phyloP scores from a whole-genome alignment of 768 basidiomycete genomes.

The Mrakia frigida region DNA sequence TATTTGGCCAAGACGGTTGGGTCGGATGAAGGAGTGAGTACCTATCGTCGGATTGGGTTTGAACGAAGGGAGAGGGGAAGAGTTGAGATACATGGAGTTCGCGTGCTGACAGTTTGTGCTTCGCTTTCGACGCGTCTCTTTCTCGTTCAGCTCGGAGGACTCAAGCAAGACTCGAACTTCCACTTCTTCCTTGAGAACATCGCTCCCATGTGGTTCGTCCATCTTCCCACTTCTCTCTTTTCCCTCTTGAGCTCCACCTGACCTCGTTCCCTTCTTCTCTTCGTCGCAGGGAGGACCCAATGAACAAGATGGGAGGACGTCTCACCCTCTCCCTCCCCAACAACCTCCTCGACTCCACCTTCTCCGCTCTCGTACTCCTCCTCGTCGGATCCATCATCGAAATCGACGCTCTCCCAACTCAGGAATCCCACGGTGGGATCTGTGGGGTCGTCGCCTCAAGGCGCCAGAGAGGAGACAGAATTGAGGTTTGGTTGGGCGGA shows the following conservation, averaged over 20 bases:
- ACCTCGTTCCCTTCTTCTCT: background rate
- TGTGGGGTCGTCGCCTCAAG: conserved; percentile 21
- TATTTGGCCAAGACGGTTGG: background rate
- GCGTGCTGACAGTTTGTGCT: background rate
- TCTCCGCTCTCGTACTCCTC: conserved; percentile 24
- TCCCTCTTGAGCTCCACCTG: background rate
- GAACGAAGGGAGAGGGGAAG: background rate
- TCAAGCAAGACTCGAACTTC: conserved; percentile 23
- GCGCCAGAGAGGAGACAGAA: conserved; percentile 17
- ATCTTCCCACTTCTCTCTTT: background rate
- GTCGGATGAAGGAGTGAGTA: background rate
- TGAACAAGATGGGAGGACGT: conserved; percentile 21
- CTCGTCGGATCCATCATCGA: conserved; percentile 26
- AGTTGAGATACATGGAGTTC: background rate
- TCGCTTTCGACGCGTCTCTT: background rate
- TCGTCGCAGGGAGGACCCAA: conserved; percentile 14
- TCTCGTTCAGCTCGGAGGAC: background rate
- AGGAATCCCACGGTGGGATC: conserved; percentile 13
- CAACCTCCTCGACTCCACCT: conserved; percentile 5
- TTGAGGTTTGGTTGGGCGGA: conserved; percentile 25
- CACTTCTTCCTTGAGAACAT: conserved; percentile 24
- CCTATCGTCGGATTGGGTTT: background rate
- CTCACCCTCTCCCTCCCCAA: conserved; percentile 14
- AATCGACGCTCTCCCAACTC: conserved; percentile 17
- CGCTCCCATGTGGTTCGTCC: conserved; percentile 23